These are phyloP conservation scores for Cystobasidium ongulense DNA, from an alignment of 768 basidiomycete genomes.

Conservation along the genomic window DNA sequence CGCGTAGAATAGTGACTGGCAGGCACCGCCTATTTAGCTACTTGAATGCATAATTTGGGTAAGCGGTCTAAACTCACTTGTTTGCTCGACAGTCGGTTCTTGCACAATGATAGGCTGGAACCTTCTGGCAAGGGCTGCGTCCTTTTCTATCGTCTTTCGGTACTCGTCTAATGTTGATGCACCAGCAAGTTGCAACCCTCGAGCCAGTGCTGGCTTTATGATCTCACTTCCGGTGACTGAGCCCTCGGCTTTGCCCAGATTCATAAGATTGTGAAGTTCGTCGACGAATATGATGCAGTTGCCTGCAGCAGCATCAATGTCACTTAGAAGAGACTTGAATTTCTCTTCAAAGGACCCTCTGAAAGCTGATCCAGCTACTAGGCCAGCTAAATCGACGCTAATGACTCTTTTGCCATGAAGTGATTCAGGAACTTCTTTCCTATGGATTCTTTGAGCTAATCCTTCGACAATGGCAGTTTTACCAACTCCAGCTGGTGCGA, in stretches of 20 bases:
- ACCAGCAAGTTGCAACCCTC: slow-evolving; percentile 66
- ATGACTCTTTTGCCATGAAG: slow-evolving; percentile 62
- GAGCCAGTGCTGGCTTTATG: slow-evolving; percentile 82
- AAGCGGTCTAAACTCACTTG: slow-evolving; percentile 47
- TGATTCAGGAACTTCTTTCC: slow-evolving; percentile 74
- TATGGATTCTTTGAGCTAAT: slow-evolving; percentile 87
- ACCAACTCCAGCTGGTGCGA: slow-evolving; percentile 62
- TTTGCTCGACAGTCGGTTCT: slow-evolving; percentile 78
- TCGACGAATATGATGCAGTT: slow-evolving; percentile 90
- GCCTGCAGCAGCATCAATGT: slow-evolving; percentile 73
- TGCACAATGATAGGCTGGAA: slow-evolving; percentile 63
- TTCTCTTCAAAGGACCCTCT: slow-evolving; percentile 96
- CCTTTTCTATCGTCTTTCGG: slow-evolving; percentile 84
- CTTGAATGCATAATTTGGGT: too few relatives aligned
- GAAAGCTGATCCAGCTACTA: slow-evolving; percentile 89
- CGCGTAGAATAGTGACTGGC: slow-evolving; percentile 71
- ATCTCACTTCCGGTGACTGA: slow-evolving; percentile 66
- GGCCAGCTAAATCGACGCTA: slow-evolving; percentile 86
- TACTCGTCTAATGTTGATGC: slow-evolving; percentile 91
- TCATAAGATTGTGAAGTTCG: slow-evolving; percentile 81
- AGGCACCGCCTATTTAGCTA: too few relatives aligned
- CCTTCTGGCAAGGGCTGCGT: slow-evolving; percentile 50
- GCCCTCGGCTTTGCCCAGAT: slow-evolving; percentile 60
- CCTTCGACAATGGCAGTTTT: slow-evolving; percentile 95
- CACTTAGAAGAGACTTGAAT: slow-evolving; percentile 79